Percentiles rank a stretch among this genome's conserved stretches.
Conservation (phyloP, 176 grass and related monocot species). For the Carex scoparia region DNA sequence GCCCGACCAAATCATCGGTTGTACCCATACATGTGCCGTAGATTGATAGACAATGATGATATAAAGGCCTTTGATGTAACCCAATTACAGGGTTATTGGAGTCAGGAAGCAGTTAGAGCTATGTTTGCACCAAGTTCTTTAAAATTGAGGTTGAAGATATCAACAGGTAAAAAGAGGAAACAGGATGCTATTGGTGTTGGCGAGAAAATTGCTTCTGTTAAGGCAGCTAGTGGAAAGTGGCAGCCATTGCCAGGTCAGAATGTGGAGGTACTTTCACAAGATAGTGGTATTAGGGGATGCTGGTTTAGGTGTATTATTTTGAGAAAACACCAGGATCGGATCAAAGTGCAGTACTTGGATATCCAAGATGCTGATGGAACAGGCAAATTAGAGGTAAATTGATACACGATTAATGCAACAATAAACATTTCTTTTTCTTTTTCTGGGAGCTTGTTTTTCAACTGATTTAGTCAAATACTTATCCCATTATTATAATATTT, state of each 20-base stretch:
- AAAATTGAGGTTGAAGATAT: conserved; percentile 73
- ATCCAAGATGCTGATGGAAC: conserved; percentile 70
- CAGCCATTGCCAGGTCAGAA: conserved; percentile 50
- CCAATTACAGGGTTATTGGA: conserved; percentile 89
- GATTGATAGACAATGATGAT: conserved; percentile 59
- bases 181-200: not conserved
- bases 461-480: not conserved
- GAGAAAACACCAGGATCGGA: conserved; percentile 59
- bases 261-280: conserved; percentile 74
- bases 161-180: conserved; percentile 49
- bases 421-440: not conserved
- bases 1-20: conserved; percentile 25
- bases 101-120: conserved; percentile 64
- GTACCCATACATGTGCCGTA: conserved; percentile 62
- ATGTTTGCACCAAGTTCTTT: conserved; percentile 53
- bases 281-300: conserved; percentile 90
- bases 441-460: not conserved
- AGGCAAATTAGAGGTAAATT: conserved; percentile 64
- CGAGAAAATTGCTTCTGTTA: not conserved
- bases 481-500: not conserved
- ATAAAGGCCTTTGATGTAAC: conserved; percentile 72
- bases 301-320: conserved; percentile 88
- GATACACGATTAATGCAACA: not conserved
- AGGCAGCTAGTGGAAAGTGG: not conserved
- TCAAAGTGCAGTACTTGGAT: conserved; percentile 75